These are phyloP conservation scores for Pouteria campechiana DNA, from an alignment of 179 eudicot genomes.

Conservation along the genomic window DNA sequence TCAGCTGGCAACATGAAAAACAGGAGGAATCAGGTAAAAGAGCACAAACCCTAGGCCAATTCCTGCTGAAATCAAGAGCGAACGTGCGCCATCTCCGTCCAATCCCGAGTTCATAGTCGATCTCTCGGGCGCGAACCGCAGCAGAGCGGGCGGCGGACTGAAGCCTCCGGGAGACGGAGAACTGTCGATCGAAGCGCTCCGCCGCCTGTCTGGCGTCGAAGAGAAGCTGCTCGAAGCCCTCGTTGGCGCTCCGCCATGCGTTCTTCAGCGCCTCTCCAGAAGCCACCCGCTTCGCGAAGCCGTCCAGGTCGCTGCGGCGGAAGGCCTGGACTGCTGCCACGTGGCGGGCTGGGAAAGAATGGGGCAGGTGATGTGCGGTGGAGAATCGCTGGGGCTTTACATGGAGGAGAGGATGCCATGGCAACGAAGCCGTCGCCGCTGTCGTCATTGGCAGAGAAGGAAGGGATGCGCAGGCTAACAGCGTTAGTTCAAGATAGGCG, in stretches of 20 bases:
- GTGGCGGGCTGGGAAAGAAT: conserved; percentile 6
- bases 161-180: conserved; percentile 43
- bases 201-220: conserved; percentile 76
- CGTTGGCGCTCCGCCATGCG: conserved; percentile 68
- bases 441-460: too few species aligned
- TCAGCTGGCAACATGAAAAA: not conserved
- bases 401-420: conserved; percentile 38
- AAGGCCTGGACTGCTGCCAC: conserved; percentile 24
- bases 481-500: too few species aligned
- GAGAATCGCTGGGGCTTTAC: conserved; percentile 9
- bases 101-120: conserved; percentile 63
- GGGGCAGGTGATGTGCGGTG: conserved; percentile 1
- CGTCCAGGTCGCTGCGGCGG: conserved; percentile 60
- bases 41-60: conserved; percentile 70
- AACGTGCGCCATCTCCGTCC: conserved; percentile 57
- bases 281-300: conserved; percentile 45
- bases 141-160: conserved; percentile 45
- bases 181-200: conserved; percentile 68
- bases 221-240: conserved; percentile 62
- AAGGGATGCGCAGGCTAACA: too few species aligned
- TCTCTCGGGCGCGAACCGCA: conserved; percentile 46
- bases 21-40: not conserved
- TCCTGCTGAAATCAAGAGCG: conserved; percentile 51
- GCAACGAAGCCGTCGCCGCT: too few species aligned
- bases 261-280: conserved; percentile 72